Percentiles rank a stretch among this genome's conserved stretches.
phyloP scores from a whole-genome alignment of 768 basidiomycete genomes.

The Russula olivacea region DNA sequence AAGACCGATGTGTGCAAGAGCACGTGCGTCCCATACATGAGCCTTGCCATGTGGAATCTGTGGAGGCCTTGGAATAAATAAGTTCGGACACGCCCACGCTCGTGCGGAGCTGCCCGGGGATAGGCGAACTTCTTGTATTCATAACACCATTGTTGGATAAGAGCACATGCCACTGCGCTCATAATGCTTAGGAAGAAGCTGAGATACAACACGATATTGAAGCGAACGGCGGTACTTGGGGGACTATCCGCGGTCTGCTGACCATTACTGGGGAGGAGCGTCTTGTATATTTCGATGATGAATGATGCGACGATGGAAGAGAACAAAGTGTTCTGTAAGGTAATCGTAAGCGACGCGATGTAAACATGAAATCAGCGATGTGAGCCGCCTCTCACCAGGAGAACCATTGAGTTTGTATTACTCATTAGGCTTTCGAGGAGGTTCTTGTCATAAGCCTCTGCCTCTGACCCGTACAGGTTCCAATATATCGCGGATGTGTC shows the following conservation, averaged over 20 bases:
- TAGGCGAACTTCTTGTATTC: slow-evolving; percentile 4
- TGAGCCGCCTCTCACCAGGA: slow-evolving; percentile 15
- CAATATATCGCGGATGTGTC: slow-evolving; percentile 20
- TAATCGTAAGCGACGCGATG: neutral
- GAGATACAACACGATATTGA: slow-evolving; percentile 20
- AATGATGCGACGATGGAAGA: slow-evolving; percentile 25
- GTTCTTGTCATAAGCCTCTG: slow-evolving; percentile 14
- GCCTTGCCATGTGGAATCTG: slow-evolving; percentile 7
- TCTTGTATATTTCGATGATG: slow-evolving; percentile 25
- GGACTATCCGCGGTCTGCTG: neutral
- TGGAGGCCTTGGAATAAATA: slow-evolving; percentile 8
- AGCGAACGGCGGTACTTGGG: slow-evolving; percentile 9
- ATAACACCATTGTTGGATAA: slow-evolving; percentile 23
- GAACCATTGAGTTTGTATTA: slow-evolving; percentile 22
- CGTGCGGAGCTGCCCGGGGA: slow-evolving; percentile 6
- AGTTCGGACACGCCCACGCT: slow-evolving; percentile 16
- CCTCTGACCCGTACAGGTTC: slow-evolving; percentile 19
- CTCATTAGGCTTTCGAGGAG: slow-evolving; percentile 18
- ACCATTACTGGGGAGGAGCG: slow-evolving; percentile 8
- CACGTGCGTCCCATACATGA: slow-evolving; percentile 12
- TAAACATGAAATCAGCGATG: neutral
- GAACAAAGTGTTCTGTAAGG: slow-evolving; percentile 19
- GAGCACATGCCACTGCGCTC: slow-evolving; percentile 16
- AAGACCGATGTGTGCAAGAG: slow-evolving; percentile 16
- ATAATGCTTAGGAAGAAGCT: slow-evolving; percentile 18